Evolutionary conservation across 1,284 basidiomycete genomes (phyloP), one percentile per base, ranked within the genome.

Genomic region (Ceratobasidium theobromae): DNA sequence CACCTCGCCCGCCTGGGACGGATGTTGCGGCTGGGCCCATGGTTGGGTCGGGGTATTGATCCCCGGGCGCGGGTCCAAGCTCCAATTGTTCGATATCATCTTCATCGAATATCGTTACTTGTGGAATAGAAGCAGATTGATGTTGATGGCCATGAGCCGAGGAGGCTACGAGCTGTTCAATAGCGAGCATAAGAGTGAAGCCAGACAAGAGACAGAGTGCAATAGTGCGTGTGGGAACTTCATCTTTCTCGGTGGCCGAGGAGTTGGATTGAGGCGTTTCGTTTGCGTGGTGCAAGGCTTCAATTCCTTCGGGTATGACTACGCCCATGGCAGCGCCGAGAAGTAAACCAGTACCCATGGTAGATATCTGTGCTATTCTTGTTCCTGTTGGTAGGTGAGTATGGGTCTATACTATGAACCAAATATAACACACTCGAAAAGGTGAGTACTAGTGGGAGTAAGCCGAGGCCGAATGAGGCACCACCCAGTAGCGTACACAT

Each of bases 261-360:
- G 40, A n/a, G n/a, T n/a, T n/a, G n/a, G n/a, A 51, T 12, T 38
- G 48, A 43, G 48, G 30, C 16, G 32, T 33, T 33, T 3, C 16
- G n/a, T 40, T 52, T 6, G 75, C 71, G 4, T 70, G 72, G 70
- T 74, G 77, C 11, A 79, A 68, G 1, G 78, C 76, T 43, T 75
- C 73, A 1, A 79, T 76, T 16, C 78, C 79, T 67, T 97, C 94
- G 21, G 94, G 94, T 65, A 97, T 89, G 72, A 97, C 92, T 30
- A 97, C 86, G 9, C 92, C 91, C 70, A 97, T 77, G 0, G 93
- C 93, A 4, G 93, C 89, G 14, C 94, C 94, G 25, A 96, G 82
- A 25, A 97, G 81, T 18, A 97, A 77, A n/a, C 94, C 94, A 30
- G 88, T 89, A 23, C 91, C 88, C 25, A 93, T 75, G 38, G 84